These are phyloP conservation scores for Neopestalotiopsis clavispora DNA, from an alignment of 2,329 filamentous ascomycete genomes.

Conservation along the genomic window DNA sequence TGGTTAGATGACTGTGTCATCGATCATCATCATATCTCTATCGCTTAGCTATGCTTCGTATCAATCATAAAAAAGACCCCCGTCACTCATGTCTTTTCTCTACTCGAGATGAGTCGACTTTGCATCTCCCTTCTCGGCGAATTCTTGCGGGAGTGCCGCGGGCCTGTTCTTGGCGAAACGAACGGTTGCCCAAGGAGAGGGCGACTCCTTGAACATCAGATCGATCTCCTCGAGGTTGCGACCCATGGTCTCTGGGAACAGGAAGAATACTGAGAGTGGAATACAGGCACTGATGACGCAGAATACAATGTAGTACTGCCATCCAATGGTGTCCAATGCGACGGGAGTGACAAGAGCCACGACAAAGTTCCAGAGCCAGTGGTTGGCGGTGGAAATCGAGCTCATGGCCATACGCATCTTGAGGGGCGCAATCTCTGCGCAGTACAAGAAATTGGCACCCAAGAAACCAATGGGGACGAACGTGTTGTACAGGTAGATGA, in stretches of 20 bases:
- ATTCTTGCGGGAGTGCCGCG: conserved; percentile 37
- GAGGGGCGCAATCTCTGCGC: conserved; percentile 60
- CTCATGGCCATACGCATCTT: conserved; percentile 58
- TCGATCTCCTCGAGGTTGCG: conserved; percentile 52
- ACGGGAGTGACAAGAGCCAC: conserved; percentile 50
- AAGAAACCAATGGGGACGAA: conserved; percentile 65
- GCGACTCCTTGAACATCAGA: conserved; percentile 46
- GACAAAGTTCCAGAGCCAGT: conserved; percentile 56
- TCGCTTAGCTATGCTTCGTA: no score
- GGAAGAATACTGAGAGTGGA: conserved; percentile 47
- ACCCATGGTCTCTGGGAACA: conserved; percentile 56
- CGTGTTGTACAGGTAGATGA: conserved; percentile 65
- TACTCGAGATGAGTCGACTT: conserved; percentile 25
- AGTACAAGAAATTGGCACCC: conserved; percentile 65
- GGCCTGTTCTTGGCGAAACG: conserved; percentile 41
- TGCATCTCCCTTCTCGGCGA: conserved; percentile 28
- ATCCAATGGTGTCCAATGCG: conserved; percentile 55
- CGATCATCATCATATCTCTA: no score
- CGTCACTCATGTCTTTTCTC: no score
- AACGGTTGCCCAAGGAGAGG: conserved; percentile 41
- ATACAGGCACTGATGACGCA: conserved; percentile 50
- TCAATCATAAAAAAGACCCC: background rate
- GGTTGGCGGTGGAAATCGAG: conserved; percentile 59
- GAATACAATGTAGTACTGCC: conserved; percentile 56
- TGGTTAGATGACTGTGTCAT: no score